Base-by-base conservation (phyloP, 768 basidiomycete genomes). In the Agaricus sinodeliciosus region DNA sequence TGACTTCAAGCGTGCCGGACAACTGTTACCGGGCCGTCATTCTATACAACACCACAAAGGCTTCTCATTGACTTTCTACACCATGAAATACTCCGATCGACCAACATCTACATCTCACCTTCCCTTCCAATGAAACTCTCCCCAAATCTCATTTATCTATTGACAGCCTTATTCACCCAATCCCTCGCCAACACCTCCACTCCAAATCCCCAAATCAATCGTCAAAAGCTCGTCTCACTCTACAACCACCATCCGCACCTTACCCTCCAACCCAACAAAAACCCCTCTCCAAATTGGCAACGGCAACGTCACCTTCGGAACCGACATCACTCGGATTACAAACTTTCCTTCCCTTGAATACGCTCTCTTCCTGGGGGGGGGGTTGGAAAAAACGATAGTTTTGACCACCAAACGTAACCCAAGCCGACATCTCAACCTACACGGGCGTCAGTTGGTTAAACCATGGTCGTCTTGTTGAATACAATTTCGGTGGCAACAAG, bases 241-340 rank as follows among this genome's bases (percentile, higher is more conserved):
- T 81, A 74, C 67, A 79, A 79, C 62, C 80, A n/a, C 79, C 1
- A 66, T 63, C 4, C 73, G 79, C 12, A 74, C 69, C 63, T 72
- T n/a, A n/a, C n/a, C 73, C 7, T 78, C 77, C 8, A 73, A 65
- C 58, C 43, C 59, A 19, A 66, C 64, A 31, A n/a, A n/a, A n/a
- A 80, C 79, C 11, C 80, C 80, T 4, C 73, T 81, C 70, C 81
- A 81, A 62, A 69, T 81, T 46, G 81, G 81, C 12, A 83, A 82
- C 61, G 80, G 81, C 13, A 77, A 80, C 62, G 81, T 83, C 55
- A 80, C 79, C 15, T 82, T 83, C 56, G 78, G 78, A 18, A 74
- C 76, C 7, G 81, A 82, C 61, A 64, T 81, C 18, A 80, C 80
- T n/a, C 0, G 77, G 79, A 9, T 69, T 83, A 13, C 81, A 83